Evolutionary conservation across 306 rosid species (phyloP).

Genomic region (Inga leiocalycina): DNA sequence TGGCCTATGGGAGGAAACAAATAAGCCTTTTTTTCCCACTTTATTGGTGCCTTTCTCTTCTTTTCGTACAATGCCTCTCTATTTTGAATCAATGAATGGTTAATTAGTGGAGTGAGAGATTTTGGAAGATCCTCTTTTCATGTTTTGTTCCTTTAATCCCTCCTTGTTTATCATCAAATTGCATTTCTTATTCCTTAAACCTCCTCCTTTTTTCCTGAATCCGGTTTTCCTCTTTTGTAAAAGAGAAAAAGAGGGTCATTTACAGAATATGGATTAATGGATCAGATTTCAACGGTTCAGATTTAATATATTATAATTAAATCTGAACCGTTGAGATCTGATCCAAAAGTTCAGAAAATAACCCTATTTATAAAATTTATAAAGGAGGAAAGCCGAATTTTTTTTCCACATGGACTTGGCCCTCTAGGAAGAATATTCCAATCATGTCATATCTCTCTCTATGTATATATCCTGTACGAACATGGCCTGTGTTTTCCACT

Average conservation of each 20-base stretch:
- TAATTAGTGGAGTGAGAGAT: conserved; percentile 46
- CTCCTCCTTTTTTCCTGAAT: neutral
- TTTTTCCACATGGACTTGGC: neutral
- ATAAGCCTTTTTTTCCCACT: conserved; percentile 23
- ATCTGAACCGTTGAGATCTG: too few species aligned
- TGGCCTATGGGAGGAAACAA: neutral
- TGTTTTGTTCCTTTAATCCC: conserved; percentile 35
- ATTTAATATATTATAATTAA: too few species aligned
- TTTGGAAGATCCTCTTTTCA: conserved; percentile 46
- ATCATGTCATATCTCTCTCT: neutral
- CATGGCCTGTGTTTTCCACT: neutral
- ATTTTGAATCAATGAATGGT: conserved; percentile 36
- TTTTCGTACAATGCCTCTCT: conserved; percentile 42
- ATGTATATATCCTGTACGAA: neutral
- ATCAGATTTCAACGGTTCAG: too few species aligned
- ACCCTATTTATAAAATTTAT: too few species aligned
- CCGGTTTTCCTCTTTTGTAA: too few species aligned
- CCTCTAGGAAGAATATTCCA: neutral
- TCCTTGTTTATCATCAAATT: conserved; percentile 25
- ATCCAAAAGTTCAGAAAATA: too few species aligned
- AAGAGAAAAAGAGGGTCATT: too few species aligned
- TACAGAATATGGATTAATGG: too few species aligned
- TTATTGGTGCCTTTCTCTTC: conserved; percentile 55
- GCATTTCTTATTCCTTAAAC: neutral
- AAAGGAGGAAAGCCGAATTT: neutral